Conservation (phyloP, 805 yeast genomes). For the Candida multigemmis region DNA sequence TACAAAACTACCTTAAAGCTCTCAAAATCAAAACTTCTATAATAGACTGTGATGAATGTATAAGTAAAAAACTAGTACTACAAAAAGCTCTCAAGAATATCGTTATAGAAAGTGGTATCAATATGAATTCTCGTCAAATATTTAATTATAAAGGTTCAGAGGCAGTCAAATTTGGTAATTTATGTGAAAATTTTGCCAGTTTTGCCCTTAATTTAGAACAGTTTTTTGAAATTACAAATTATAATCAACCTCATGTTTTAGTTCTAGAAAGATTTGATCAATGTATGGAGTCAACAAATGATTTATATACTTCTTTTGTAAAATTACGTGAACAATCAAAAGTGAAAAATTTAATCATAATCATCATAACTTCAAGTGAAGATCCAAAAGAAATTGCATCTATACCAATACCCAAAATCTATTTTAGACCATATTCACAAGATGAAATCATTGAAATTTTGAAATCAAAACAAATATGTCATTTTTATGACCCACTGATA, state of each 20-base stretch:
- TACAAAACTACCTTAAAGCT: constrained; percentile 18
- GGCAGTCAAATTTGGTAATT: constrained; percentile 14
- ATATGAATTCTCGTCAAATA: constrained; percentile 8
- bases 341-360: constrained; percentile 21
- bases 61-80: constrained; percentile 30
- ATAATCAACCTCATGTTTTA: constrained; percentile 28
- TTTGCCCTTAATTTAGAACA: constrained; percentile 34
- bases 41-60: constrained; percentile 37
- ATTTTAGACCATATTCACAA: constrained; percentile 27
- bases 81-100: constrained; percentile 32
- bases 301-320: constrained; percentile 28
- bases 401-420: constrained; percentile 28
- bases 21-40: constrained; percentile 17
- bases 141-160: constrained; percentile 16
- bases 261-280: constrained; percentile 42
- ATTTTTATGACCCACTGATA: constrained; percentile 10
- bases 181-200: constrained; percentile 32
- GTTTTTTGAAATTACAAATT: constrained; percentile 19
- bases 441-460: constrained; percentile 29
- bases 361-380: constrained; percentile 32
- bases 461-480: constrained; percentile 16
- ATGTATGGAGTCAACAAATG: constrained; percentile 33
- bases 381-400: constrained; percentile 30
- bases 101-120: constrained; percentile 23
- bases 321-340: constrained; percentile 34